These are phyloP conservation scores for Xerocomellus intermedius DNA, from an alignment of 768 basidiomycete species.

Conservation along the genomic window DNA sequence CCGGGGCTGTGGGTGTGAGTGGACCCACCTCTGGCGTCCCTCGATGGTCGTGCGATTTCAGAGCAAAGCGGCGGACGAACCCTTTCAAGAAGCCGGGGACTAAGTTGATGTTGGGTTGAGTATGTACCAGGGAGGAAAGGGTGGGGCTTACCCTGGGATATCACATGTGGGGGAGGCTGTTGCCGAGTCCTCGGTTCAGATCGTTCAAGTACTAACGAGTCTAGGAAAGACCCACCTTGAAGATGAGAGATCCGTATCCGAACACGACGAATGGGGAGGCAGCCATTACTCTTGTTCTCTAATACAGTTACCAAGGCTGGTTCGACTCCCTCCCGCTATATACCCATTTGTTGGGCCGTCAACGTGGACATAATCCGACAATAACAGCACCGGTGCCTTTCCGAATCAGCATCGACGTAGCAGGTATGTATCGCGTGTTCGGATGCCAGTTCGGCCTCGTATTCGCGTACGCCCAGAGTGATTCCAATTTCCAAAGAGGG, in stretches of 20 bases:
- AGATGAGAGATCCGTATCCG: slow-evolving; percentile 90
- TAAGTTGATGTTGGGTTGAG: slow-evolving; percentile 17
- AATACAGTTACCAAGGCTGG: not conserved
- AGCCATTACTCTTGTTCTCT: slow-evolving; percentile 4
- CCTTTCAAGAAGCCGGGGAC: slow-evolving; percentile 86
- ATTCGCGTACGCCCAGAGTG: not conserved
- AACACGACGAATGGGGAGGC: slow-evolving; percentile 65
- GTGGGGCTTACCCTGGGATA: slow-evolving; percentile 52
- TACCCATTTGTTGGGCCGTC: not conserved
- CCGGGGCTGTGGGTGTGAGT: slow-evolving; percentile 55
- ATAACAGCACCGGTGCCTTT: not conserved
- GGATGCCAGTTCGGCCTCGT: not conserved
- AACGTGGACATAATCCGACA: not conserved
- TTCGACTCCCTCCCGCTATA: not conserved
- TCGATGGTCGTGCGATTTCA: slow-evolving; percentile 88
- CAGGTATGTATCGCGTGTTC: not conserved
- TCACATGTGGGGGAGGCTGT: slow-evolving; percentile 83
- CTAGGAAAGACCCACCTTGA: slow-evolving; percentile 51
- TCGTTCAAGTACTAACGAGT: not conserved
- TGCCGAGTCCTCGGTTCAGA: not conserved
- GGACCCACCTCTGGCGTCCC: slow-evolving; percentile 74
- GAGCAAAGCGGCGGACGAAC: slow-evolving; percentile 86
- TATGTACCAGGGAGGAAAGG: too few species aligned
- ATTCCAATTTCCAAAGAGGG: not conserved
- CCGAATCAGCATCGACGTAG: not conserved